These are phyloP conservation scores for Amesomyces nigricolor DNA, from an alignment of 2,329 filamentous ascomycete species.

Conservation along the genomic window DNA sequence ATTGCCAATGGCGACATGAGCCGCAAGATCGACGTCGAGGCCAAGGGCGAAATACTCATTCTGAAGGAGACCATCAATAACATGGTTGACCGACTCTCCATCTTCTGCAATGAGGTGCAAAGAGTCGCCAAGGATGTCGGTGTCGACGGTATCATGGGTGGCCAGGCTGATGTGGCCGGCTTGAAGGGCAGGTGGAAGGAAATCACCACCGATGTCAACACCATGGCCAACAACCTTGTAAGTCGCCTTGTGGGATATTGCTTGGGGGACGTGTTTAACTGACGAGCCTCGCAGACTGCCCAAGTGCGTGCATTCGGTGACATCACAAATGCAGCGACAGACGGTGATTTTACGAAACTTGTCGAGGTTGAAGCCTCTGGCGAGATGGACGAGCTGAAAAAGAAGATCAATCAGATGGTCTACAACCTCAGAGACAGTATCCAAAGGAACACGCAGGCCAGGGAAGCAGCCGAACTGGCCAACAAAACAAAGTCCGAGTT, in stretches of 20 bases:
- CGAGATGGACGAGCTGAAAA: slow-evolving; percentile 98
- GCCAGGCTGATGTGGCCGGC: slow-evolving; percentile 89
- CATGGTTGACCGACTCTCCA: slow-evolving; percentile 93
- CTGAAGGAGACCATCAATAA: slow-evolving; percentile 97
- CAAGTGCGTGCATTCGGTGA: slow-evolving; percentile 97
- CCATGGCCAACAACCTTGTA: slow-evolving; percentile 68
- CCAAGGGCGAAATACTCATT: slow-evolving; percentile 88
- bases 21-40: slow-evolving; percentile 90
- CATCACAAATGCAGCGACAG: slow-evolving; percentile 95
- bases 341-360: slow-evolving; percentile 93
- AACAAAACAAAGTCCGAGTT: slow-evolving; percentile 99
- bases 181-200: slow-evolving; percentile 96
- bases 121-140: slow-evolving; percentile 93
- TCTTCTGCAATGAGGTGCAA: slow-evolving; percentile 94
- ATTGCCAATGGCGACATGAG: slow-evolving; percentile 95
- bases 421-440: slow-evolving; percentile 93
- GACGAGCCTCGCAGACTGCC: slow-evolving; percentile 61
- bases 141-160: slow-evolving; percentile 97
- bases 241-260: slow-evolving; percentile 23
- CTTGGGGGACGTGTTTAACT: slow-evolving; percentile 22
- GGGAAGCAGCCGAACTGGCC: slow-evolving; percentile 91
- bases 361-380: slow-evolving; percentile 96
- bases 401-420: slow-evolving; percentile 99
- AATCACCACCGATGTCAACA: slow-evolving; percentile 95
- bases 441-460: slow-evolving; percentile 89